phyloP scores from a whole-genome alignment of 495 filamentous ascomycete genomes.

The Tuber calosporum region DNA sequence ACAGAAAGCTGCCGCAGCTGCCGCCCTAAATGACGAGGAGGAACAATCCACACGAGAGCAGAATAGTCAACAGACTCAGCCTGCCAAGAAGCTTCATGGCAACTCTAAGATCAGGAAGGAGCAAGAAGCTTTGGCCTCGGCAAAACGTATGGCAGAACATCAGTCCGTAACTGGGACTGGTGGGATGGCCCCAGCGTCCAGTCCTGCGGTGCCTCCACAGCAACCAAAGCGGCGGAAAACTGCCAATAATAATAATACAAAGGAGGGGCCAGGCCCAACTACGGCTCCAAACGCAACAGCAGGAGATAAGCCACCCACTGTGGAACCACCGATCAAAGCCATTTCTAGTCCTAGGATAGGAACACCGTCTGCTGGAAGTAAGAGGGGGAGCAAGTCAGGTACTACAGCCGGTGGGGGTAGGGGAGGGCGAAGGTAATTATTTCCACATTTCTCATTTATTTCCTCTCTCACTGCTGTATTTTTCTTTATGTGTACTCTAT shows the following conservation, averaged over 20 bases:
- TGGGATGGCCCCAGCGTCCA: constrained; percentile 23
- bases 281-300: constrained; percentile 17
- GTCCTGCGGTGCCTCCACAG: constrained; percentile 13
- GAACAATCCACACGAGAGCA: constrained; percentile 24
- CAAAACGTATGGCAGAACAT: constrained; percentile 39
- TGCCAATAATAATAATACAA: constrained; percentile 25
- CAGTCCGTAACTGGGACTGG: constrained; percentile 33
- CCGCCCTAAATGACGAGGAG: constrained; percentile 39
- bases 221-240: constrained; percentile 36
- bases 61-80: constrained; percentile 17
- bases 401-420: constrained; percentile 29
- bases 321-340: constrained; percentile 24
- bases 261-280: constrained; percentile 26
- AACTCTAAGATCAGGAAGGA: constrained; percentile 33
- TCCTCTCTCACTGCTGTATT: constrained; percentile 10
- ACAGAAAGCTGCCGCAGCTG: constrained; percentile 55
- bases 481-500: constrained; percentile 7
- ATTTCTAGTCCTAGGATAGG: constrained; percentile 31
- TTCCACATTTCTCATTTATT: constrained; percentile 16
- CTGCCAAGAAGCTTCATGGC: constrained; percentile 30
- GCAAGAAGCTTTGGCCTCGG: constrained; percentile 31
- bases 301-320: constrained; percentile 27
- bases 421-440: constrained; percentile 35
- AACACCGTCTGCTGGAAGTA: constrained; percentile 32
- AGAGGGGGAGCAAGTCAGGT: constrained; percentile 34